A percentile compares a stretch with the other conserved stretches of the same genome.
phyloP scores from a whole-genome alignment of 176 grass and related monocot species.

The Bothriochloa decipiens region DNA sequence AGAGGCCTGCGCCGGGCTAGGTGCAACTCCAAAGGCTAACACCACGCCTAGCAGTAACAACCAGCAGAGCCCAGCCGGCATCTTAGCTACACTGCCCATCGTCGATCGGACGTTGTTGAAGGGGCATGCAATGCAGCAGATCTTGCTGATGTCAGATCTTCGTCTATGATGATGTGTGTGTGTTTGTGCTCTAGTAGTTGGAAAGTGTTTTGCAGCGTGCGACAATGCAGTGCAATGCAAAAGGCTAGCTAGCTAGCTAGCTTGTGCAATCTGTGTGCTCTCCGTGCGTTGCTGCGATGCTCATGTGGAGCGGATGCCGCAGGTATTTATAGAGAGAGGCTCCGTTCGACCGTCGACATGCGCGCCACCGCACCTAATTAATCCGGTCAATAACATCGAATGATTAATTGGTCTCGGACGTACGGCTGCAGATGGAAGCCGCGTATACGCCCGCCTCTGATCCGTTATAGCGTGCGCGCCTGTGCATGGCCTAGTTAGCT shows the following conservation, averaged over 20 bases:
- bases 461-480: neutral
- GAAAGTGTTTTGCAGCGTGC: neutral
- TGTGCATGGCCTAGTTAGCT: neutral
- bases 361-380: no score
- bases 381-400: no score
- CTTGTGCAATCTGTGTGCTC: neutral
- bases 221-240: neutral
- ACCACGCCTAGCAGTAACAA: slow-evolving; percentile 28
- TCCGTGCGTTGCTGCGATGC: neutral
- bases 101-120: neutral
- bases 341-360: no score
- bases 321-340: slow-evolving; percentile 13
- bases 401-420: no score
- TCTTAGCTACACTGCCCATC: slow-evolving; percentile 27
- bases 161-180: neutral
- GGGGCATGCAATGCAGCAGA: neutral
- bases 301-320: neutral
- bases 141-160: neutral
- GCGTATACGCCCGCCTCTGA: neutral
- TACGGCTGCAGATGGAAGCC: neutral
- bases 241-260: neutral
- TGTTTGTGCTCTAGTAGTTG: no score
- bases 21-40: slow-evolving; percentile 12
- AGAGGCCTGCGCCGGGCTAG: slow-evolving; percentile 18
- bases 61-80: slow-evolving; percentile 20